These are phyloP conservation scores for Jamesozyma hellenica DNA, from an alignment of 805 yeast genomes.

Conservation along the genomic window DNA sequence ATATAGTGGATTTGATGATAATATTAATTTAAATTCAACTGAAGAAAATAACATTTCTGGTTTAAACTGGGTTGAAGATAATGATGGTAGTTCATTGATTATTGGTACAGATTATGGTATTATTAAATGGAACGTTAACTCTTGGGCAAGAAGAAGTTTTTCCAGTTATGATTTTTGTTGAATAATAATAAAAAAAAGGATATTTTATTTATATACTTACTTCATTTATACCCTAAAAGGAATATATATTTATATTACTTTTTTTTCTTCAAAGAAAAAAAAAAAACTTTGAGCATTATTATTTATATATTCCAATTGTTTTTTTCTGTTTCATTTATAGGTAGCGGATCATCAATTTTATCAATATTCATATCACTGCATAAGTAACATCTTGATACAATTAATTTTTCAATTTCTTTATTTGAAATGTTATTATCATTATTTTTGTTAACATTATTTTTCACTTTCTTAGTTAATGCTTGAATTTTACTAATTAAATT, in stretches of 20 bases:
- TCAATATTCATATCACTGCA: constrained; percentile 70
- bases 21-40: constrained; percentile 4
- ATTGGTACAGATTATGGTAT: constrained; percentile 63
- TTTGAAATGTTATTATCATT: constrained; percentile 5
- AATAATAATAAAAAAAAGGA: constrained; percentile 4
- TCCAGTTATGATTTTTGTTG: constrained; percentile 43
- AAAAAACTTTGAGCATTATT: no score
- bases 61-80: constrained; percentile 44
- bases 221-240: not conserved
- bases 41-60: constrained; percentile 49
- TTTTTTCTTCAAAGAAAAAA: not conserved
- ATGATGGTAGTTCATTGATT: constrained; percentile 41
- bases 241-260: constrained; percentile 23
- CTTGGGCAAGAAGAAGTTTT: constrained; percentile 51
- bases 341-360: constrained; percentile 54
- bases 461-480: constrained; percentile 24
- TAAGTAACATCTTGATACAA: constrained; percentile 57
- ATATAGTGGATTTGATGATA: constrained; percentile 5
- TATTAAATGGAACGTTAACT: constrained; percentile 58
- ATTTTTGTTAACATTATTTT: constrained; percentile 8
- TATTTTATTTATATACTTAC: not conserved
- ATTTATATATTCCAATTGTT: constrained; percentile 41
- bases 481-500: constrained; percentile 53
- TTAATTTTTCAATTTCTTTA: constrained; percentile 46
- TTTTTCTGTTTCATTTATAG: constrained; percentile 31